Percentiles rank a stretch among this genome's conserved stretches.
These are phyloP conservation scores for Backusella parvicylindrica DNA, from an alignment of 192 early-diverging fungal genomes.

Conservation along the genomic window DNA sequence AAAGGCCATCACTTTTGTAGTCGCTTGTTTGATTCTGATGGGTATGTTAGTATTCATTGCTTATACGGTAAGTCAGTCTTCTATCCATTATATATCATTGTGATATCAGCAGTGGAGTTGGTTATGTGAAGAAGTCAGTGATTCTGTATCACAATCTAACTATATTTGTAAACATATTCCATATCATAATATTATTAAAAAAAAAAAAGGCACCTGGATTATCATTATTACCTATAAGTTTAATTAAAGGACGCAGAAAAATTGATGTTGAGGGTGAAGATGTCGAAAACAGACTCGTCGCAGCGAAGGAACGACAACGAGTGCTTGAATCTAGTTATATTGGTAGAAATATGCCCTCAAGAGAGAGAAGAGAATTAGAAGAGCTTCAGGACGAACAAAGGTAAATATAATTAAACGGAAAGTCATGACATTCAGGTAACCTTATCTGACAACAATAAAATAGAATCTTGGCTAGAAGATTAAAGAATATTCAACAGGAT, in stretches of 20 bases:
- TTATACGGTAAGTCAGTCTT: constrained; percentile 45
- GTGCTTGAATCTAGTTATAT: constrained; percentile 9
- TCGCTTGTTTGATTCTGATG: constrained; percentile 41
- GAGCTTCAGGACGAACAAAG: constrained; percentile 23
- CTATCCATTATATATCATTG: not conserved
- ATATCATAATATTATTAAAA: not conserved
- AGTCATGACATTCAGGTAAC: not conserved
- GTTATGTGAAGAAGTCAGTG: not conserved
- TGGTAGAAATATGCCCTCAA: constrained; percentile 6
- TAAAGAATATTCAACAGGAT: constrained; percentile 7
- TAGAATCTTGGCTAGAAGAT: constrained; percentile 17
- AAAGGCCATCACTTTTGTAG: constrained; percentile 45
- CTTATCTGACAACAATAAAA: not conserved
- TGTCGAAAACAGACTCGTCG: constrained; percentile 14
- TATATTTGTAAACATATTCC: not conserved
- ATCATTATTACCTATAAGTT: constrained; percentile 25
- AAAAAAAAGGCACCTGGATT: constrained; percentile 28
- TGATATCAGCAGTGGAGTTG: not conserved
- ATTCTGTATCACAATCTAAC: not conserved
- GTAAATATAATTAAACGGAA: constrained; percentile 5
- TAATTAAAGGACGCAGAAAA: constrained; percentile 27
- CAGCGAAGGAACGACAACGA: constrained; percentile 15
- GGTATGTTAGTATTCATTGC: constrained; percentile 52
- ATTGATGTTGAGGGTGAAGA: constrained; percentile 25
- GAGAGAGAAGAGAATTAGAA: constrained; percentile 12